Base-by-base conservation (phyloP, 257 asterid genomes). In the Primulina eburnea region DNA sequence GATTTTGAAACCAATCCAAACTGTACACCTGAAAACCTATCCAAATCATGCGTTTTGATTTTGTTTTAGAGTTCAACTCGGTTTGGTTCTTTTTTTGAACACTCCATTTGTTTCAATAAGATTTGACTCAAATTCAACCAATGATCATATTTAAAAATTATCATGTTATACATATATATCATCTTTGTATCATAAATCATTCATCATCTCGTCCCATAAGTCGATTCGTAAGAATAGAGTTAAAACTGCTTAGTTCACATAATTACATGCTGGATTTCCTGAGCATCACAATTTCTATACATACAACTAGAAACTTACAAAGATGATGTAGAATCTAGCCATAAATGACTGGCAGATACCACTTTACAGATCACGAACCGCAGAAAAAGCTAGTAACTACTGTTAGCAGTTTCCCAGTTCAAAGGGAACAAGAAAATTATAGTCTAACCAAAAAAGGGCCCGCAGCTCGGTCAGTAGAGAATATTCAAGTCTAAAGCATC, bases 401-500 rank as follows among this genome's bases (percentile, higher is more conserved):
- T 21, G 5, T 26, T 21, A n/a, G 6, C 6, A 10, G 32, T 20
- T 24, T 7, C 28, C 10, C 62, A 57, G 4, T 26, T 18, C 16
- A 57, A 57, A 5, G 62, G 29, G 18, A n/a, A 0, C 18, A 18
- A 57, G 16, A 10, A 57, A 57, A 26, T 20, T 30, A 14, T 20
- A 57, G 14, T 18, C 62, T 57, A 72, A 47, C 4, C 0, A 3
- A 40, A 10, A 40, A 40, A 40, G 52, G 5, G 17, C 10, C 17
- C 52, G 0, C 52, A 11, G 17, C 17, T 40, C 5, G 52, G 17
- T 8, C 52, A 2, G 24, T 72, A 37, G 66, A 64, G 30, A 47
- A 60, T 17, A 50, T 50, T 50, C 56, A 18, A 56, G 72, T 66
- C 73, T 77, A 71, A 30, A 35, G 70, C 26, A 43, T 69, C 26